Percentiles rank a stretch among this genome's conserved stretches.
phyloP scores from a whole-genome alignment of 1,284 basidiomycete species.

The Papiliotrema flavescens region DNA sequence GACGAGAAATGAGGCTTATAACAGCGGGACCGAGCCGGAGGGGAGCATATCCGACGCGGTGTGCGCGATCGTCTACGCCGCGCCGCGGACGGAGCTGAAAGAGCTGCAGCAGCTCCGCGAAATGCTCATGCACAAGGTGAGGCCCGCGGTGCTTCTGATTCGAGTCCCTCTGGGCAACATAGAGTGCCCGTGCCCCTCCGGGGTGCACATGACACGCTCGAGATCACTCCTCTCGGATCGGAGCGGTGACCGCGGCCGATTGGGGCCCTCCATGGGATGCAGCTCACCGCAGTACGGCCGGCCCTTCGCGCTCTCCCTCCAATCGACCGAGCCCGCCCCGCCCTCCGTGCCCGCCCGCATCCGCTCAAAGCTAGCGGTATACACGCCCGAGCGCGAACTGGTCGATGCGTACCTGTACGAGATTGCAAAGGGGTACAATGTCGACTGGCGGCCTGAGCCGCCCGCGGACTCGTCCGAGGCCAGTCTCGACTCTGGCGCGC shows the following conservation, averaged over 20 bases:
- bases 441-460: conserved; percentile 61
- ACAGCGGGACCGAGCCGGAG: conserved; percentile 75
- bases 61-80: conserved; percentile 79
- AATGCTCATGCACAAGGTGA: conserved; percentile 77
- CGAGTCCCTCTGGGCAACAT: no score
- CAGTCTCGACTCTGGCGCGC: conserved; percentile 12
- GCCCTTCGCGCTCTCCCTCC: conserved; percentile 38
- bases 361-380: conserved; percentile 60
- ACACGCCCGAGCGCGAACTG: conserved; percentile 66
- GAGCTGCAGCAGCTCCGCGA: conserved; percentile 89
- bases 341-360: conserved; percentile 54
- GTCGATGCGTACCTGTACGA: conserved; percentile 84
- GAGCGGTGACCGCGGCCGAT: no score
- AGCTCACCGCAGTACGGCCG: conserved; percentile 38
- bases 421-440: conserved; percentile 80
- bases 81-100: conserved; percentile 84
- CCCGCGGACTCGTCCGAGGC: conserved; percentile 21
- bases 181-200: no score
- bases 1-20: background rate
- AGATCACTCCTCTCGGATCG: no score
- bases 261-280: no score
- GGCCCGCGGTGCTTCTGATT: no score
- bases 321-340: conserved; percentile 53
- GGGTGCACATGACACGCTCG: no score
- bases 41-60: conserved; percentile 69